Evolutionary conservation across 2,329 filamentous ascomycete genomes (phyloP).

Genomic region (Emmonsiellopsis sp.): DNA sequence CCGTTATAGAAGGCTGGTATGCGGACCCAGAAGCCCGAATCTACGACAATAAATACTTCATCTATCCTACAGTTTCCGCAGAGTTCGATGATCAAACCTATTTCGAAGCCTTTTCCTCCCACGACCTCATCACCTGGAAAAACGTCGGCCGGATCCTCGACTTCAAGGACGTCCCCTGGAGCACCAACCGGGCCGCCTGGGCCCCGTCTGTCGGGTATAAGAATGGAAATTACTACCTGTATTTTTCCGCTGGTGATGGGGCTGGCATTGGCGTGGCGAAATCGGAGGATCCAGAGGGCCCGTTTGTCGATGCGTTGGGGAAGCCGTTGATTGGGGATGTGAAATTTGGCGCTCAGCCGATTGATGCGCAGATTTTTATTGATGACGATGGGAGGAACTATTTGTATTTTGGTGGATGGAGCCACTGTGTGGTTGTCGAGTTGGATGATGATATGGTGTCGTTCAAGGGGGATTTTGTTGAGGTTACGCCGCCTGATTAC

Average conservation of each 20-base stretch:
- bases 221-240: conserved; percentile 41
- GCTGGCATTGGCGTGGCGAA: conserved; percentile 37
- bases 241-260: conserved; percentile 42
- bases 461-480: conserved; percentile 34
- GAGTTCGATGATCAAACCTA: conserved; percentile 40
- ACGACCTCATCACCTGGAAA: conserved; percentile 41
- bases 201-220: conserved; percentile 38
- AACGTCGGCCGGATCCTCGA: conserved; percentile 38
- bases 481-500: conserved; percentile 40
- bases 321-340: conserved; percentile 35
- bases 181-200: conserved; percentile 36
- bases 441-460: conserved; percentile 36
- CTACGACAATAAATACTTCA: conserved; percentile 39
- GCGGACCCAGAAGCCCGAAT: conserved; percentile 42
- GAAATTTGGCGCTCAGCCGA: conserved; percentile 40
- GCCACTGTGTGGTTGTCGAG: conserved; percentile 35
- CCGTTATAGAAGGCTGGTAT: conserved; percentile 42
- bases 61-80: conserved; percentile 40
- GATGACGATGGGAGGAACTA: conserved; percentile 34
- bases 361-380: conserved; percentile 38
- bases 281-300: conserved; percentile 28
- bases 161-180: conserved; percentile 33
- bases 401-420: conserved; percentile 37
- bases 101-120: conserved; percentile 43
- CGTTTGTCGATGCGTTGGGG: conserved; percentile 35